These are phyloP conservation scores for Phytopythium cucurbitacearum DNA, from an alignment of 352 stramenopile genomes.

Conservation along the genomic window DNA sequence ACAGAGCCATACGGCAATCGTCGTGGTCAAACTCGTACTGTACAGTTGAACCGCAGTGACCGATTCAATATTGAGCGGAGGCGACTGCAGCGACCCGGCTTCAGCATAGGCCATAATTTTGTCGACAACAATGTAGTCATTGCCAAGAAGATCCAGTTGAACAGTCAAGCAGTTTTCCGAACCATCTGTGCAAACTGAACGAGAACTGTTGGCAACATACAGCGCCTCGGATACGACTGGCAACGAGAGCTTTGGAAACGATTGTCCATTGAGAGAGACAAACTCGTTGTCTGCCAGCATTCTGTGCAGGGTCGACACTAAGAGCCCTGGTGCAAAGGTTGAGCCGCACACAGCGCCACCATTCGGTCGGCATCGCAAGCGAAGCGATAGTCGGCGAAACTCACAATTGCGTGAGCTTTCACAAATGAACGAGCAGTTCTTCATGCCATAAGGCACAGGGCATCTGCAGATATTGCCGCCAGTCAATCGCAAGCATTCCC, in stretches of 20 bases:
- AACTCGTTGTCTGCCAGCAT: conserved; percentile 43
- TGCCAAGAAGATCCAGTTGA: conserved; percentile 31
- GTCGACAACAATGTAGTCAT: conserved; percentile 22
- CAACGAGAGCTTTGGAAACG: conserved; percentile 31
- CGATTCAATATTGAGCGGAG: conserved; percentile 41
- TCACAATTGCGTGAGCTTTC: conserved; percentile 32
- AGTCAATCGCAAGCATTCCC: conserved; percentile 24
- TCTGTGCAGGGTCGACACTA: conserved; percentile 46
- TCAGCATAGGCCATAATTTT: conserved; percentile 54
- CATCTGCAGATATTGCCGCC: conserved; percentile 38
- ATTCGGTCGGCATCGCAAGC: conserved; percentile 24
- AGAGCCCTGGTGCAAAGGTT: conserved; percentile 27
- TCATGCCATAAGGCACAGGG: conserved; percentile 48
- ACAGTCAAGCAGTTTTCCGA: conserved; percentile 29
- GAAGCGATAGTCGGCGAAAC: conserved; percentile 45
- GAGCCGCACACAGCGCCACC: conserved; percentile 27
- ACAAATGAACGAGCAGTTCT: conserved; percentile 42
- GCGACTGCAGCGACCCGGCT: conserved; percentile 35
- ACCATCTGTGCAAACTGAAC: conserved; percentile 18
- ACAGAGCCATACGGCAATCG: conserved; percentile 59
- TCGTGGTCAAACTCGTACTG: conserved; percentile 29
- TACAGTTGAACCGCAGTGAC: conserved; percentile 36
- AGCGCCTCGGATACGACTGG: conserved; percentile 30
- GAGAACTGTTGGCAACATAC: conserved; percentile 55
- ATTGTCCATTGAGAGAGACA: conserved; percentile 26